Conservation (phyloP, 257 asterid genomes). For the Solanum clarkiae region DNA sequence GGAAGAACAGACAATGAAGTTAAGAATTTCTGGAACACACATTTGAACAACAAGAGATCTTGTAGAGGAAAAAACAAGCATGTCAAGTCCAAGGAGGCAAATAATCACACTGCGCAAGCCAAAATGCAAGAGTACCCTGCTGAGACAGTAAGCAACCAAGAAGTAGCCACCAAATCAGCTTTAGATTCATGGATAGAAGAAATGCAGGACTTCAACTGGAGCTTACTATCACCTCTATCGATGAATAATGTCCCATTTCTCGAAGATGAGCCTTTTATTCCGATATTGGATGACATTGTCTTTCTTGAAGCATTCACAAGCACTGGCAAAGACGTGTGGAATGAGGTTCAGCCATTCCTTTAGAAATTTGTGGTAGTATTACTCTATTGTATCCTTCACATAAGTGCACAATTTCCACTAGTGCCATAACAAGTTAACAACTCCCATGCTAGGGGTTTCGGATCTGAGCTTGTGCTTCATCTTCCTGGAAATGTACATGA, state of each 20-base stretch:
- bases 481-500: not conserved
- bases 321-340: not conserved
- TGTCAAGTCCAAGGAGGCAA: not conserved
- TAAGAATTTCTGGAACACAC: constrained; percentile 54
- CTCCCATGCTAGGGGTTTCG: constrained; percentile 2
- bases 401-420: not conserved
- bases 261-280: constrained; percentile 17
- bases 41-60: constrained; percentile 43
- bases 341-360: constrained; percentile 2
- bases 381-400: not conserved
- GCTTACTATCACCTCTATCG: not conserved
- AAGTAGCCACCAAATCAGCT: not conserved
- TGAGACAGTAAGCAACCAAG: not conserved
- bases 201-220: not conserved
- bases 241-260: constrained; percentile 2
- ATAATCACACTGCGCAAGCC: not conserved
- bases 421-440: not conserved
- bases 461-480: constrained; percentile 1
- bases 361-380: not conserved
- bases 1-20: constrained; percentile 60
- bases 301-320: constrained; percentile 9
- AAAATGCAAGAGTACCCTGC: not conserved
- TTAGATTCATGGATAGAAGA: constrained; percentile 8
- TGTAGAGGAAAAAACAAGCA: constrained; percentile 2
- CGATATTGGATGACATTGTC: constrained; percentile 16